A percentile compares a stretch with the other conserved stretches of the same genome.
phyloP scores from a whole-genome alignment of 2,329 filamentous ascomycete genomes.

The Aspergillus sojae region DNA sequence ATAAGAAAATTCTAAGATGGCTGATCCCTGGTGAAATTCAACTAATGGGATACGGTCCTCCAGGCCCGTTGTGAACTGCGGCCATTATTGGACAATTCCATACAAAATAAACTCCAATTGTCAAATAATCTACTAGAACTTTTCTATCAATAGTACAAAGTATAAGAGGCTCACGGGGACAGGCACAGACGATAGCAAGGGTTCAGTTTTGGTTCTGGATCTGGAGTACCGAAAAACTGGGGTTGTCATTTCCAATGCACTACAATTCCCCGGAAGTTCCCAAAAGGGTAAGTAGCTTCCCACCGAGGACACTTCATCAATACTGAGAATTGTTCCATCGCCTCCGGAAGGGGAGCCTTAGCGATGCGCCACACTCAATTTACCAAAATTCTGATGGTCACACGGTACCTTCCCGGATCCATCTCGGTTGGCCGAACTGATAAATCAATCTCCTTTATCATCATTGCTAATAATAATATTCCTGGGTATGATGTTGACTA shows the following conservation, averaged over 20 bases:
- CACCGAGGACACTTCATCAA: background rate
- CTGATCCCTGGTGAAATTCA: background rate
- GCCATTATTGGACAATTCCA: background rate
- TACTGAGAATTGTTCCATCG: conserved; percentile 1
- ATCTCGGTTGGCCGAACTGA: background rate
- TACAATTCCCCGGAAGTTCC: conserved; percentile 10
- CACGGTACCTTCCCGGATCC: conserved; percentile 14
- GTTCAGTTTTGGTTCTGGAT: background rate
- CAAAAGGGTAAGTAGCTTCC: conserved; percentile 11
- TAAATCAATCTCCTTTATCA: background rate
- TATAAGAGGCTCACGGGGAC: background rate
- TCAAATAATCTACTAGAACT: background rate
- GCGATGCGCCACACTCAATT: conserved; percentile 3
- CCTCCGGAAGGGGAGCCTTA: conserved; percentile 8
- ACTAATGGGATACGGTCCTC: background rate
- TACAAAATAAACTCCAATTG: background rate
- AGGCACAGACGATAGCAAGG: background rate
- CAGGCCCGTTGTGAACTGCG: background rate
- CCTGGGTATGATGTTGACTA: background rate
- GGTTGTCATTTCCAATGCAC: background rate
- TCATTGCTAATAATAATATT: background rate
- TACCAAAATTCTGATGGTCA: conserved; percentile 16
- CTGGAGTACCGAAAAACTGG: background rate
- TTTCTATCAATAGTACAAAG: conserved; percentile 5
- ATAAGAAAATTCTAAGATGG: background rate